Evolutionary conservation across 208 protist species (phyloP), one percentile per base, ranked within the genome.

Genomic region (Phytomonas sp.): DNA sequence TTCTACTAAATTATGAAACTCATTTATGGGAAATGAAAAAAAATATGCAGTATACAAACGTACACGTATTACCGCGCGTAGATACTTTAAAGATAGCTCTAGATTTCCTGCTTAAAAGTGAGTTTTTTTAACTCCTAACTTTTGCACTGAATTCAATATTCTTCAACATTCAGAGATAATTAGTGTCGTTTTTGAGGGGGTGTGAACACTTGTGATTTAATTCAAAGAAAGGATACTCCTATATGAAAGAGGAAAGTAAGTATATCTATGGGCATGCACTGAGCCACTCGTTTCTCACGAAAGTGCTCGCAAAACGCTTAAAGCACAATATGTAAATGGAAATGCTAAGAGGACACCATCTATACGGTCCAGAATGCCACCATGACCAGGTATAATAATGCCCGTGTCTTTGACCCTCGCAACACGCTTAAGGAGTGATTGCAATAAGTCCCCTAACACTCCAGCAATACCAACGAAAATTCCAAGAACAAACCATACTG

Each of bases 321-420:
- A 52, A 12, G 77, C 71, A 66, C 77, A 81, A 73, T 91, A 92
- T 74, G 92, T 84, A 29, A 91, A 73, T 4, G 86, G 86, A 70
- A 93, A 91, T 6, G 81, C 80, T 29, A 95, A 60, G 14, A 97
- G 78, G 67, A 93, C 74, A 30, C 91, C 91, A 66, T 96, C 91
- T 45, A 97, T 81, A 67, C 91, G 80, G 69, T 97, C 91, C n/a
- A 97, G 81, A 49, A 96, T 81, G 36, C 91, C 93, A 63, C 93
- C 91, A 69, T 97, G 91, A 4, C 90, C 93, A 33, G 90, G 91
- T 26, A 97, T 83, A 56, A 93, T 84, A 36, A 82, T 73, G 7
- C 91, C 91, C 7, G 87, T 75, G 62, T 97, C 93, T 74, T 97
- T 97, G 49, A 97, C 80, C 8, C 74, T 72, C 6, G 88, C 89